Conservation (phyloP, 768 basidiomycete species). For the Lactarius evosmus region DNA sequence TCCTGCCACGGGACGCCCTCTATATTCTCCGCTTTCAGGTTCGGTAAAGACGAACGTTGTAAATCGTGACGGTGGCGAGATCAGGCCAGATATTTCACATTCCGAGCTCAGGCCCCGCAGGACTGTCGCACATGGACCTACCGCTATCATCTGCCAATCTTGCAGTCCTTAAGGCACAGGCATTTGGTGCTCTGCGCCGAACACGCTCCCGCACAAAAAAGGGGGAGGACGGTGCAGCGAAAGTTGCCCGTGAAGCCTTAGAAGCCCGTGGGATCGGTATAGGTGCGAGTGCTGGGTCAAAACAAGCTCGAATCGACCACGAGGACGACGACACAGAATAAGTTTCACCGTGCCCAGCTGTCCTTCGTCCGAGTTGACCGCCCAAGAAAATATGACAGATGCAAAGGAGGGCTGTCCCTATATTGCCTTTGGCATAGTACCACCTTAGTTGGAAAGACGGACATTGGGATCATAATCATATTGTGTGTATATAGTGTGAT, state of each 20-base stretch:
- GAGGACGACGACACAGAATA: constrained; percentile 44
- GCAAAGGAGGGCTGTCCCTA: constrained; percentile 9
- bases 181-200: constrained; percentile 80
- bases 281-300: constrained; percentile 37
- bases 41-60: constrained; percentile 51
- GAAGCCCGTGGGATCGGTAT: constrained; percentile 72
- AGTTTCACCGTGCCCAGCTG: not conserved
- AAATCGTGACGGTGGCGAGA: constrained; percentile 46
- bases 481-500: constrained; percentile 29
- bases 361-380: constrained; percentile 27
- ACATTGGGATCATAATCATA: constrained; percentile 29
- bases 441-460: constrained; percentile 21
- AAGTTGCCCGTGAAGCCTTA: constrained; percentile 76
- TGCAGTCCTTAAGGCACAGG: constrained; percentile 87
- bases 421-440: constrained; percentile 14
- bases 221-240: constrained; percentile 66
- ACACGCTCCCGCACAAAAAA: constrained; percentile 73
- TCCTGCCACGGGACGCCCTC: constrained; percentile 47
- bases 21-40: constrained; percentile 47
- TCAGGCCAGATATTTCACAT: constrained; percentile 41
- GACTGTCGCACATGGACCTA: constrained; percentile 19
- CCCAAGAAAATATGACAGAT: constrained; percentile 6
- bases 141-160: constrained; percentile 71
- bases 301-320: constrained; percentile 50
- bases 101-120: constrained; percentile 28